Evolutionary conservation across 192 early-diverging fungal genomes (phyloP).

Genomic region (Geranomyces variabilis): DNA sequence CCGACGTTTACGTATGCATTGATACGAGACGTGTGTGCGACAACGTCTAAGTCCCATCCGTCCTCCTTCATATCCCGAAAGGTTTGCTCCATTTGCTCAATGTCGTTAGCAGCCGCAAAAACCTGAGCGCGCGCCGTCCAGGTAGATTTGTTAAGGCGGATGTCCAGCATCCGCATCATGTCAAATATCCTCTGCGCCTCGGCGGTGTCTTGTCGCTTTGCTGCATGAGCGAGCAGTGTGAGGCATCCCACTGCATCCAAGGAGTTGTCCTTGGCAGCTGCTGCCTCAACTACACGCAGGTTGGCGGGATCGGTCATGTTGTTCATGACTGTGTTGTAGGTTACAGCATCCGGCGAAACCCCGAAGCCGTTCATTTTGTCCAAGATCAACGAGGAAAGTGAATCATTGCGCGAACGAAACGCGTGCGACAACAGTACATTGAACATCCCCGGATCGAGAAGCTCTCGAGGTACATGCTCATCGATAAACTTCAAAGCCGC

Average conservation of each 20-base stretch:
- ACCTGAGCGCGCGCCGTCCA: conserved; percentile 13
- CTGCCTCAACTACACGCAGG: neutral
- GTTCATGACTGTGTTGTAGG: conserved; percentile 1
- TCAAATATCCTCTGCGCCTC: neutral
- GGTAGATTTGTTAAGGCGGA: neutral
- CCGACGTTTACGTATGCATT: conserved; percentile 5
- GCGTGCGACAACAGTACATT: neutral
- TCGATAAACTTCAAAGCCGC: neutral
- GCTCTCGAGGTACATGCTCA: neutral
- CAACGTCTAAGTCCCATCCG: conserved; percentile 15
- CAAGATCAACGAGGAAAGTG: neutral
- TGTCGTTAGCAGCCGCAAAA: neutral
- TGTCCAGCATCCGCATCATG: conserved; percentile 4
- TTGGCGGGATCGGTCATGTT: neutral
- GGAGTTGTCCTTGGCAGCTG: neutral
- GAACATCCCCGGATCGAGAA: neutral
- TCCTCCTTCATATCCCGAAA: neutral
- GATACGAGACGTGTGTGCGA: conserved; percentile 9
- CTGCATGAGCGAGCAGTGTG: neutral
- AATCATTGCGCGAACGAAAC: neutral
- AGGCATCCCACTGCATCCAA: neutral
- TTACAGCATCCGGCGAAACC: neutral
- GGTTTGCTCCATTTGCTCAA: conserved; percentile 4
- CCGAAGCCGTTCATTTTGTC: neutral
- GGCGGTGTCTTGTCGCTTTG: neutral